Base-by-base conservation (phyloP, 345 rosid species). In the Euphorbia pulcherrima region DNA sequence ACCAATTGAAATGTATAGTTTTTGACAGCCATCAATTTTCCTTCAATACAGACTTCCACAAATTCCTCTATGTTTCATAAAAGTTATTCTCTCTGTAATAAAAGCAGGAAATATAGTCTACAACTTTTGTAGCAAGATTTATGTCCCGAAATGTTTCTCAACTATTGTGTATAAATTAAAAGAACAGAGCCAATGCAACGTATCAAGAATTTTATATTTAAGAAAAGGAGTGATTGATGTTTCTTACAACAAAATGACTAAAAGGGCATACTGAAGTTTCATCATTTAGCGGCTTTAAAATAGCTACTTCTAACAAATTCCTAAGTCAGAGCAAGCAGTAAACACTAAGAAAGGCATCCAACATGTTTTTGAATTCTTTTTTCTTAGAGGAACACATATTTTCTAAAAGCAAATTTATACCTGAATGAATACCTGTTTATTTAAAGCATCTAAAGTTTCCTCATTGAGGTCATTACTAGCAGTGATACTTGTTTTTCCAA, bases 391-490 rank as follows among this genome's bases (percentile, higher is more conserved):
- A n/a, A n/a, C n/a, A n/a, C n/a, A 6, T 35, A 50, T 33, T 33
- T 50, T n/a, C 63, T 44, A 35, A 39, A 20, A 51, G 13, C 7
- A 60, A 24, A 6, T 48, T 47, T 17, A 11, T 8, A 24, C 16
- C 21, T 18, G 55, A 65, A 59, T 51, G 18, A 52, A 70, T 70
- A 89, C 97, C 92, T 94, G 99, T 74, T 94, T 94, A 80, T 91
- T 94, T 63, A 94, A 68, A 58, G 97, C 99, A 74, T 94, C 99
- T 17, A 94, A 73, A 48, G 99, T 91, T 82, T 94, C 99, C 77
- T 94, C 97, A 30, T 94, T 94, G 59, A 94, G 85, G 81, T 94
- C 97, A 70, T 91, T 94, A 79, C 99, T 94, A 37, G 96, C 97
- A 71, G 97, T 87, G 63, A 94, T 88, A 55, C 70, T 68, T 68